Evolutionary conservation across 805 yeast species (phyloP), one percentile per base, ranked within the genome.

Genomic region (Saccharomycodes ludwigii): DNA sequence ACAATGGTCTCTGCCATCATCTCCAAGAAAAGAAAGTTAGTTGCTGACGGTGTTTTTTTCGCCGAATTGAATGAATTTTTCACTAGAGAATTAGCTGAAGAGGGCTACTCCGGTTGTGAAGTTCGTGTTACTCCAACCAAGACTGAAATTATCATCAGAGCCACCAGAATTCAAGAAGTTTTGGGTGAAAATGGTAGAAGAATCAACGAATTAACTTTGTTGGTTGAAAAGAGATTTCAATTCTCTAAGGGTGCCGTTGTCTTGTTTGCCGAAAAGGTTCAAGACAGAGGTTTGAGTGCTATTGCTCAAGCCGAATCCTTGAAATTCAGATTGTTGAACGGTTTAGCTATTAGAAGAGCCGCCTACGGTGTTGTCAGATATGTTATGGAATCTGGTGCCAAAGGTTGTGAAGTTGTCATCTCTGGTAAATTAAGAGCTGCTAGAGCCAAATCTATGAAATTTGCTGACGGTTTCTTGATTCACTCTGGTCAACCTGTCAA

Each of bases 401-500:
- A 91, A 83, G 98, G 98, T 86, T 95, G 93, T 62, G 98, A 91
- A 76, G 98, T 91, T 66, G 97, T 91, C 57, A 82, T 91, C 62
- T 85, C 96, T 54, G 98, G 98, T 79, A 91, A 91, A 74, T 80
- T 93, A 66, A 84, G 96, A 75, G 98, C 95, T 70, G 98, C 97
- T 59, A 85, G 98, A 77, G 98, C 98, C 59, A 91, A 91, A 82
- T 78, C 96, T 60, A 94, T 91, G 94, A 91, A 91, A 73, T 91
- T 88, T 79, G 80, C 91, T 64, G 97, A 88, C 66, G 98, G 98
- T 76, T 91, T 91, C 95, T 83, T 91, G 91, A 91, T 91, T 77
- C 98, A 91, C 91, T 85, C 96, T 60, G 98, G 98, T 83, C 98
- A 91, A 76, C 98, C 98, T 71, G 91, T 88, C 66, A 77, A 73